Conservation (phyloP, 2,329 filamentous ascomycete species). For the Trichoderma afroharzianum region DNA sequence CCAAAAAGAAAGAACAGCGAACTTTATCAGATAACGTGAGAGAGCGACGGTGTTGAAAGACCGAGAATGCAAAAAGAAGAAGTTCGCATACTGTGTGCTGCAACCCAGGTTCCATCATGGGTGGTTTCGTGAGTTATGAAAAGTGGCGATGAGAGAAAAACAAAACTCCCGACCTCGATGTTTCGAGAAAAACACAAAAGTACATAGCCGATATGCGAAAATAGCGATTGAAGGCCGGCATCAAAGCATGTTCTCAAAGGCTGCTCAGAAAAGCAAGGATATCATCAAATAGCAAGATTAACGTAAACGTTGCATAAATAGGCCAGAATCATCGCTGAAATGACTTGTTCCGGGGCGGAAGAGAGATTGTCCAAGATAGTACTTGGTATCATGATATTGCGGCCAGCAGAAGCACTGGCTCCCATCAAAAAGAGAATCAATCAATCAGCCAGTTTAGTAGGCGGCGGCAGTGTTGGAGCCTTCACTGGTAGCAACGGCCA, state of each 20-base stretch:
- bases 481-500: conserved; percentile 44
- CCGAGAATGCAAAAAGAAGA: background rate
- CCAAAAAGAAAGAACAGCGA: background rate
- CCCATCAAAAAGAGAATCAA: background rate
- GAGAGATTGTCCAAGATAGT: background rate
- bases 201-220: background rate
- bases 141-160: background rate
- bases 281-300: background rate
- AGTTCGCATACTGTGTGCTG: background rate
- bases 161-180: background rate
- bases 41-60: background rate
- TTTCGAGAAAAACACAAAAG: background rate
- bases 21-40: background rate
- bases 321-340: background rate
- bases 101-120: background rate
- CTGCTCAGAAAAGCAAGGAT: background rate
- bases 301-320: background rate
- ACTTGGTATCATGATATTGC: background rate
- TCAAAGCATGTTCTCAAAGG: background rate
- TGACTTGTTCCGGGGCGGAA: background rate
- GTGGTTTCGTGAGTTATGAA: background rate
- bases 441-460: conserved; percentile 27
- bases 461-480: conserved; percentile 41
- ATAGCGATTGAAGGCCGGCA: background rate
- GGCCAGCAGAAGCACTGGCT: background rate